Evolutionary conservation across 257 asterid species (phyloP).

Genomic region (Fraxinus cuspidata): DNA sequence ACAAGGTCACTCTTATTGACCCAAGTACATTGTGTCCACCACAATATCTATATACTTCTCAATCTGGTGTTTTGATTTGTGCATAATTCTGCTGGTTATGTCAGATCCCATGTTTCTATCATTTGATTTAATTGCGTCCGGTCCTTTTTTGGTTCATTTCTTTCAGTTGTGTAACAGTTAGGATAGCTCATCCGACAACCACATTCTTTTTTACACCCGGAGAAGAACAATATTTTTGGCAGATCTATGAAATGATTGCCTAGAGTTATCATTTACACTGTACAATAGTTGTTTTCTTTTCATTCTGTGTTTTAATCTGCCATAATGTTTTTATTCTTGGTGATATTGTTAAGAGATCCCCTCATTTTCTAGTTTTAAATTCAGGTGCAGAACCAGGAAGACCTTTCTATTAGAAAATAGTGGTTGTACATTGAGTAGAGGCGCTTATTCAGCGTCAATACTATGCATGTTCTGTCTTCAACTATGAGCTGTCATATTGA

Average conservation of each 20-base stretch:
- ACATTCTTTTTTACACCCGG: not conserved
- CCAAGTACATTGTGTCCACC: not conserved
- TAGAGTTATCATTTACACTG: not conserved
- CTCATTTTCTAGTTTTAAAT: not conserved
- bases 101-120: not conserved
- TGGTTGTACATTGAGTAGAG: not conserved
- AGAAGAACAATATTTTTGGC: not conserved
- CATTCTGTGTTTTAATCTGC: not conserved
- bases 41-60: not conserved
- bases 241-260: not conserved
- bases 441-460: not conserved
- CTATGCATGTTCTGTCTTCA: not conserved
- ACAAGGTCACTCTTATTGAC: not conserved
- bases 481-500: not conserved
- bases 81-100: not conserved
- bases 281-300: too few species aligned
- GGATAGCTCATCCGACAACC: not conserved
- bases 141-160: not conserved
- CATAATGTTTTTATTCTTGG: not conserved
- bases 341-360: not conserved
- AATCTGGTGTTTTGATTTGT: not conserved
- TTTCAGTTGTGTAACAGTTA: not conserved
- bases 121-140: not conserved
- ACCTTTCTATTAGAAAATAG: not conserved
- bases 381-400: not conserved